A percentile compares a stretch with the other conserved stretches of the same genome.
Conservation (phyloP, 306 rosid genomes). For the Quercus variabilis region DNA sequence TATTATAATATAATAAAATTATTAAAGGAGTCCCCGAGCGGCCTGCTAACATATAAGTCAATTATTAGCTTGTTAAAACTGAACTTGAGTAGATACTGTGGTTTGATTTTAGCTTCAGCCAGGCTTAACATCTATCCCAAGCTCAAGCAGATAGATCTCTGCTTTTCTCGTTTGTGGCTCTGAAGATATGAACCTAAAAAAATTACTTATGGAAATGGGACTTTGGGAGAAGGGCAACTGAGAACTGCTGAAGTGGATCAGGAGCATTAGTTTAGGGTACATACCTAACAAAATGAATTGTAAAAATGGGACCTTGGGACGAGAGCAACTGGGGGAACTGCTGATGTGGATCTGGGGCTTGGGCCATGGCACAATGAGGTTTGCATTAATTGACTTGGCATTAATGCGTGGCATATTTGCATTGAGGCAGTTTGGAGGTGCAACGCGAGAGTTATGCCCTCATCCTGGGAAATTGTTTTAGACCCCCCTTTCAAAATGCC, state of each 20-base stretch:
- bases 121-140: background rate
- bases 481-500: background rate
- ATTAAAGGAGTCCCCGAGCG: background rate
- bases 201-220: background rate
- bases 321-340: too few relatives aligned
- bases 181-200: background rate
- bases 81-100: background rate
- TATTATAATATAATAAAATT: background rate
- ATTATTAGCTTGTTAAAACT: background rate
- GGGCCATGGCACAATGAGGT: too few relatives aligned
- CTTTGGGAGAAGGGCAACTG: too few relatives aligned
- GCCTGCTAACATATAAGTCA: too few relatives aligned
- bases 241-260: too few relatives aligned
- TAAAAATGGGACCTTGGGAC: too few relatives aligned
- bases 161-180: background rate
- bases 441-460: background rate
- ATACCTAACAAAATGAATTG: too few relatives aligned
- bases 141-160: background rate
- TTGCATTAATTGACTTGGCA: too few relatives aligned
- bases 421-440: too few relatives aligned
- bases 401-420: too few relatives aligned
- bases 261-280: too few relatives aligned
- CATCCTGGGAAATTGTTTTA: background rate
- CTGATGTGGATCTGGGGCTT: too few relatives aligned
- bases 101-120: background rate